phyloP scores from a whole-genome alignment of 176 grass and related monocot species.

The Zea luxurians region DNA sequence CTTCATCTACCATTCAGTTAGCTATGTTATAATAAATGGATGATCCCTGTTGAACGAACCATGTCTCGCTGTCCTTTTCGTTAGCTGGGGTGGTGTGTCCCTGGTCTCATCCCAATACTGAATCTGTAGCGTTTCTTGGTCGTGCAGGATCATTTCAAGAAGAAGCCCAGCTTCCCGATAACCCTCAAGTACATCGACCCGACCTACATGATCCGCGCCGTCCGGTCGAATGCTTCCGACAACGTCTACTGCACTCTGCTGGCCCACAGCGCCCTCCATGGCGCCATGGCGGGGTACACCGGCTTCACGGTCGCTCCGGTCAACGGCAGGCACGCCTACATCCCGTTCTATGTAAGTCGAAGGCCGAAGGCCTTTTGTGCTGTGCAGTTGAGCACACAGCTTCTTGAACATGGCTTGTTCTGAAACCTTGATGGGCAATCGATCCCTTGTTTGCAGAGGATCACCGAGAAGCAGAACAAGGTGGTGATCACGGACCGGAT shows the following conservation, averaged over 20 bases:
- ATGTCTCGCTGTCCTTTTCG: background rate
- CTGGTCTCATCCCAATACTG: constrained; percentile 3
- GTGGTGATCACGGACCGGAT: constrained; percentile 94
- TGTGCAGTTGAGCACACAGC: background rate
- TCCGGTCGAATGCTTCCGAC: constrained; percentile 85
- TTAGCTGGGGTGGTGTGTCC: background rate
- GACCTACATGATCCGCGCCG: constrained; percentile 85
- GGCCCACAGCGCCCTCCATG: constrained; percentile 84
- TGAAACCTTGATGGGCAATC: background rate
- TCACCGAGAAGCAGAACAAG: constrained; percentile 87
- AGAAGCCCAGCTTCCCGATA: constrained; percentile 63
- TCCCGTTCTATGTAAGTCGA: constrained; percentile 84
- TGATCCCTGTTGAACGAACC: too few species aligned
- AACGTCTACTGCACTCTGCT: constrained; percentile 91
- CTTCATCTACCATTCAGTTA: too few species aligned
- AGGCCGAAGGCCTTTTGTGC: background rate
- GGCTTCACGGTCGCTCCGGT: constrained; percentile 86
- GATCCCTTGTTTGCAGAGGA: constrained; percentile 47
- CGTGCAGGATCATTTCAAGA: constrained; percentile 77
- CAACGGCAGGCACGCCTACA: constrained; percentile 89
- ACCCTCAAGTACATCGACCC: constrained; percentile 96
- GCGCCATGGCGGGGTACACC: constrained; percentile 90
- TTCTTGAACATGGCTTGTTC: background rate
- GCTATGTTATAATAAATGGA: too few species aligned
- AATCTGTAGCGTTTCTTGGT: constrained; percentile 21